Conservation (phyloP, 2,329 filamentous ascomycete species). For the Neurospora sp. region DNA sequence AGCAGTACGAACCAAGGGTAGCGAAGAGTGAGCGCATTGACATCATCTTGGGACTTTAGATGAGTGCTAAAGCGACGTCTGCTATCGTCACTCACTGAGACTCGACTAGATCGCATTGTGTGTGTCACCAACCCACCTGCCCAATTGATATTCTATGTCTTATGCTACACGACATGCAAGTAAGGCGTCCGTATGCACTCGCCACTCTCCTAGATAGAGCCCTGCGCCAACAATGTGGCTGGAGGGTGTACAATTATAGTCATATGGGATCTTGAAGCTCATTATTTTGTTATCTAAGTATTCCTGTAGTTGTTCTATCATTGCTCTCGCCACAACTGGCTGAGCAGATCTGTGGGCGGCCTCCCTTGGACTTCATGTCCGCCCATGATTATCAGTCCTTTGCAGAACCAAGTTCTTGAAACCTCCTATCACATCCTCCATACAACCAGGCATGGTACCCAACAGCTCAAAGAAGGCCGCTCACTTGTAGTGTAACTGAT, state of each 20-base stretch:
- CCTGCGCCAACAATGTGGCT: background rate
- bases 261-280: background rate
- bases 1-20: no score
- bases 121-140: background rate
- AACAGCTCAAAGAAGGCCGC: background rate
- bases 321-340: background rate
- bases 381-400: background rate
- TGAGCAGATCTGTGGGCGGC: background rate
- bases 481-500: background rate
- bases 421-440: background rate
- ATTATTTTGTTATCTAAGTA: background rate
- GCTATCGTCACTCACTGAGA: background rate
- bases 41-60: background rate
- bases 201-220: background rate
- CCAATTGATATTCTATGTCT: background rate
- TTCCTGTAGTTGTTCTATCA: background rate
- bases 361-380: background rate
- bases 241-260: background rate
- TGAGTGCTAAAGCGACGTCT: background rate
- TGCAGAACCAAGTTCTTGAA: background rate
- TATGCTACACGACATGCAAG: background rate
- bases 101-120: background rate
- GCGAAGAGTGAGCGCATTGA: background rate
- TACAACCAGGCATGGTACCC: background rate
- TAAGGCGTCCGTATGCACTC: background rate